Conservation (phyloP, 2,329 filamentous ascomycete genomes). For the Ophiocordyceps camponoti-floridani region DNA sequence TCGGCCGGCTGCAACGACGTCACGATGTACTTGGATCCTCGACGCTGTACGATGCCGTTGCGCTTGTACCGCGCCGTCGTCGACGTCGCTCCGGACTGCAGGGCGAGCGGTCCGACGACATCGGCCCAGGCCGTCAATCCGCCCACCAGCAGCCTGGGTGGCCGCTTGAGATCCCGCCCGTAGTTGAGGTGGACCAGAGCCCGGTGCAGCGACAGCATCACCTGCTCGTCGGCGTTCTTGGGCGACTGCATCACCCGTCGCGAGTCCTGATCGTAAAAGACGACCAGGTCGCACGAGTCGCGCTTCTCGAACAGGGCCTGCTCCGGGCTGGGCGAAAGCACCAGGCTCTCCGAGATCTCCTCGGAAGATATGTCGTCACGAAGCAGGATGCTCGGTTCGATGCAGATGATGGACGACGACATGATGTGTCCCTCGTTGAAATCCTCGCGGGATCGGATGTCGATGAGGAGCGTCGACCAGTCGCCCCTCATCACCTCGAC, state of each 20-base stretch:
- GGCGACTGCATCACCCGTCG: conserved; percentile 23
- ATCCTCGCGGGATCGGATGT: conserved; percentile 61
- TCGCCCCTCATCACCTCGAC: conserved; percentile 46
- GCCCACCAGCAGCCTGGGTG: conserved; percentile 63
- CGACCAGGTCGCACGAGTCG: conserved; percentile 66
- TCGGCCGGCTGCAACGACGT: conserved; percentile 68
- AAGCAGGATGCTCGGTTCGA: conserved; percentile 62
- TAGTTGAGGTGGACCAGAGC: conserved; percentile 75
- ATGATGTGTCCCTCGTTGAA: conserved; percentile 85
- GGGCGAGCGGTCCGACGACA: conserved; percentile 53
- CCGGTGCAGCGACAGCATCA: conserved; percentile 57
- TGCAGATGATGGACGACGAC: conserved; percentile 67
- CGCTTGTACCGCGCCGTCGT: conserved; percentile 5
- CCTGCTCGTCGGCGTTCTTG: conserved; percentile 23
- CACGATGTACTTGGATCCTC: conserved; percentile 26
- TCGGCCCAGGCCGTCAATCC: conserved; percentile 78
- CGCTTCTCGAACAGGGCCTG: conserved; percentile 53
- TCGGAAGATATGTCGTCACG: conserved; percentile 47
- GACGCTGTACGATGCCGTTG: conserved; percentile 14
- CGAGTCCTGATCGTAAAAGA: conserved; percentile 71
- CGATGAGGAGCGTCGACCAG: conserved; percentile 59
- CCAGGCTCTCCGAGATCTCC: conserved; percentile 47
- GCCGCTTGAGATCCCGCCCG: conserved; percentile 51
- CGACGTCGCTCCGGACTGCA: conserved; percentile 25
- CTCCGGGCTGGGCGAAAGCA: conserved; percentile 58